A percentile compares a stretch with the other conserved stretches of the same genome.
phyloP scores from a whole-genome alignment of 2,329 filamentous ascomycete species.

The Venturia nashicola region DNA sequence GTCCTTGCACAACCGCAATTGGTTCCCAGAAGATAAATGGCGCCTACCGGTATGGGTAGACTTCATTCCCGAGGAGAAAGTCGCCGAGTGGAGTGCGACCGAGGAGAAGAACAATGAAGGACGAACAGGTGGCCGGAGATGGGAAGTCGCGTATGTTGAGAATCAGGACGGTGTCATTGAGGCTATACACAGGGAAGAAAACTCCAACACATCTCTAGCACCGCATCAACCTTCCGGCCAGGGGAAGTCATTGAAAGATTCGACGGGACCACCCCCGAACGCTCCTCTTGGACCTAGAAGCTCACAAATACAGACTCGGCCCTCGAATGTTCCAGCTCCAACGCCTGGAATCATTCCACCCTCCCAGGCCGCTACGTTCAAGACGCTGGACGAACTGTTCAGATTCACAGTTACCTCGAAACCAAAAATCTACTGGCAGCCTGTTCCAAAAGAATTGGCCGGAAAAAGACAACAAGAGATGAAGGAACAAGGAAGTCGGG shows the following conservation, averaged over 20 bases:
- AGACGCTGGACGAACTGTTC: constrained; percentile 49
- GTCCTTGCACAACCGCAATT: constrained; percentile 64
- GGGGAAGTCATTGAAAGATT: not conserved
- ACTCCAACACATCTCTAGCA: not conserved
- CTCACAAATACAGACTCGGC: not conserved
- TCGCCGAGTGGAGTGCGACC: constrained; percentile 59
- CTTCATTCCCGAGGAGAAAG: constrained; percentile 67
- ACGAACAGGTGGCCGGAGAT: constrained; percentile 38
- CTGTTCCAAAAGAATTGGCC: constrained; percentile 53
- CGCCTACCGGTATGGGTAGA: constrained; percentile 80
- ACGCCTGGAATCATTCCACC: not conserved
- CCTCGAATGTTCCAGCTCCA: not conserved
- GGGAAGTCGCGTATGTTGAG: constrained; percentile 61
- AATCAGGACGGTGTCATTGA: constrained; percentile 34
- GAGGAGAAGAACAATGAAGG: constrained; percentile 44
- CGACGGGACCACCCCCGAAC: not conserved
- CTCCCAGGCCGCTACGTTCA: constrained; percentile 24
- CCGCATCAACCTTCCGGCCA: constrained; percentile 1
- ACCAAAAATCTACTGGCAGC: constrained; percentile 52
- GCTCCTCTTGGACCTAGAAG: not conserved
- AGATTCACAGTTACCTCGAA: constrained; percentile 43
- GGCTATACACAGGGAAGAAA: constrained; percentile 13
- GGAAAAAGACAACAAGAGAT: constrained; percentile 52
- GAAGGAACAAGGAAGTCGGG: constrained; percentile 29
- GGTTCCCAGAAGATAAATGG: constrained; percentile 72